A percentile compares a stretch with the other conserved stretches of the same genome.
These are phyloP conservation scores for Piper longum DNA, from an alignment of 164 flowering plant genomes.

Conservation along the genomic window DNA sequence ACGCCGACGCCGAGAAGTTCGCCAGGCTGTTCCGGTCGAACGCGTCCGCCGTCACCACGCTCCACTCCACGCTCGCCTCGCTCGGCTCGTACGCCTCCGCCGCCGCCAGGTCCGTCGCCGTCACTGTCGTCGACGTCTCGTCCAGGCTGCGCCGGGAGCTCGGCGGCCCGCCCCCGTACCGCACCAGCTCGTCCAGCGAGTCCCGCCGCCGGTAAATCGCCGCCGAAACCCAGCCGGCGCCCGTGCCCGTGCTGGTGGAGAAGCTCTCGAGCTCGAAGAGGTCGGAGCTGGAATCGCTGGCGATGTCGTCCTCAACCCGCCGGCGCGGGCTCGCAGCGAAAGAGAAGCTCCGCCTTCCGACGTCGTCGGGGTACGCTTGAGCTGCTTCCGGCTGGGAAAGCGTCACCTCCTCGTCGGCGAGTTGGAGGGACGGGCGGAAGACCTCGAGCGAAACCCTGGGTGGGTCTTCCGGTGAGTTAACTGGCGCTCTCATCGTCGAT, in stretches of 20 bases:
- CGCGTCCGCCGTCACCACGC: conserved; percentile 86
- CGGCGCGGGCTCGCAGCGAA: conserved; percentile 22
- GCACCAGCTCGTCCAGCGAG: conserved; percentile 1
- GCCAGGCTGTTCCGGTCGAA: conserved; percentile 42
- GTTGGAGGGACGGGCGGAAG: conserved; percentile 16
- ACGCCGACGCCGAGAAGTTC: conserved; percentile 26
- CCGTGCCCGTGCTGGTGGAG: conserved; percentile 32
- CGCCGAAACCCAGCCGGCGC: conserved; percentile 6
- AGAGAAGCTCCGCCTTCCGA: conserved; percentile 12
- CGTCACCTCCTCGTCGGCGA: background rate
- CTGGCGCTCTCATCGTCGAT: too few relatives aligned
- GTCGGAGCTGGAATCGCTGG: conserved; percentile 88
- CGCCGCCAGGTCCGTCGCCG: conserved; percentile 14
- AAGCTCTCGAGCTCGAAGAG: conserved; percentile 90
- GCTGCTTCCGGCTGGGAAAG: conserved; percentile 1
- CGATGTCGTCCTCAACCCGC: conserved; percentile 38
- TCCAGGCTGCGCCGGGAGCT: conserved; percentile 24
- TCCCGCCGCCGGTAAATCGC: conserved; percentile 19
- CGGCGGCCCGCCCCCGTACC: background rate
- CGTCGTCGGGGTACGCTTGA: conserved; percentile 5
- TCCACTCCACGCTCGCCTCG: conserved; percentile 15
- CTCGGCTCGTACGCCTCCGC: conserved; percentile 80
- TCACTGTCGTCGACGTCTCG: conserved; percentile 20
- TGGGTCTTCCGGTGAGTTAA: conserved; percentile 15
- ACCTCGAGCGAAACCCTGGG: conserved; percentile 49